Conservation (phyloP, 2,329 filamentous ascomycete genomes). For the Drechslerella coelobrocha region DNA sequence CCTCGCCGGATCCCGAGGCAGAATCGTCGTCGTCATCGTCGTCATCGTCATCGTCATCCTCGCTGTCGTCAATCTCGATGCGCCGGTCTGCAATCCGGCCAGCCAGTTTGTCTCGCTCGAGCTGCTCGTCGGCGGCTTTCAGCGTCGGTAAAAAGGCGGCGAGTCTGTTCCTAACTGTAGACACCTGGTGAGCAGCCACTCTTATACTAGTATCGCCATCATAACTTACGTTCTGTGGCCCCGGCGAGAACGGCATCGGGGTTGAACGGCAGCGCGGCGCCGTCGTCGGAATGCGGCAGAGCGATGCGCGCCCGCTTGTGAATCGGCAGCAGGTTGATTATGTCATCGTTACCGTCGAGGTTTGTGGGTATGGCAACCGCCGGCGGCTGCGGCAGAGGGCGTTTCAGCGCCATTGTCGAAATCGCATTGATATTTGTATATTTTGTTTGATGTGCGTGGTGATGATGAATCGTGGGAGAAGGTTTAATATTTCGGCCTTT, state of each 20-base stretch:
- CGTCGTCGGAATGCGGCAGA: conserved; percentile 10
- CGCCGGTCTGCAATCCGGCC: conserved; percentile 58
- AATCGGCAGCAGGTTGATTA: conserved; percentile 29
- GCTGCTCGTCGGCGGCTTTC: conserved; percentile 59
- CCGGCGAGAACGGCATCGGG: conserved; percentile 39
- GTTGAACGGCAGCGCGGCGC: conserved; percentile 6
- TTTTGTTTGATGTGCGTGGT: no score
- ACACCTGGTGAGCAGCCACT: conserved; percentile 22
- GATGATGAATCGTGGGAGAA: no score
- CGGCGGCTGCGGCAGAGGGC: conserved; percentile 1
- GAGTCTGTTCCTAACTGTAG: conserved; percentile 55
- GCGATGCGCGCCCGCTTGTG: conserved; percentile 35
- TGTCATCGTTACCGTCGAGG: conserved; percentile 21
- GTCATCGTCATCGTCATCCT: not conserved
- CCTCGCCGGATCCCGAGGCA: conserved; percentile 52
- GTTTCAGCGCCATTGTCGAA: conserved; percentile 1
- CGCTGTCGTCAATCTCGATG: conserved; percentile 57
- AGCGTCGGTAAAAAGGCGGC: conserved; percentile 60
- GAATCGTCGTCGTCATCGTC: conserved; percentile 50
- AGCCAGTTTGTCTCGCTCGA: conserved; percentile 58
- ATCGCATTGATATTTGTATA: not conserved
- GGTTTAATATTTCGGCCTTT: no score
- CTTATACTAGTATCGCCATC: not conserved
- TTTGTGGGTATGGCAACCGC: not conserved
- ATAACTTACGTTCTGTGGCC: conserved; percentile 38